phyloP scores from a whole-genome alignment of 2,329 filamentous ascomycete genomes.

The Escovopsis sp. region DNA sequence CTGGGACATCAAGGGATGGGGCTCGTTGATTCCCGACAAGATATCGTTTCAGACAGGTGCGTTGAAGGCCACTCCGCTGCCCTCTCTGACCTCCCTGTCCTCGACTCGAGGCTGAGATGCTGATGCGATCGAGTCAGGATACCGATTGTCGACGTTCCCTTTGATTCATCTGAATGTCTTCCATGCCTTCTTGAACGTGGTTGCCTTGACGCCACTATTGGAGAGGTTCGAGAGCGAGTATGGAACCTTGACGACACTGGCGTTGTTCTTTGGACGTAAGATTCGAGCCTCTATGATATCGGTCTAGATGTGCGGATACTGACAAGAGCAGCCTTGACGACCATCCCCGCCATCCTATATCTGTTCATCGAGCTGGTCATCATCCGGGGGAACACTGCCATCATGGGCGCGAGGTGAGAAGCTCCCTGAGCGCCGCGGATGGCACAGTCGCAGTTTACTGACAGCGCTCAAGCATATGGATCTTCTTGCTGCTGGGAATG shows the following conservation, averaged over 20 bases:
- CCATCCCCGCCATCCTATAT: conserved; percentile 71
- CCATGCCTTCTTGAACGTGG: conserved; percentile 64
- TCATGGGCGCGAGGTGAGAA: conserved; percentile 69
- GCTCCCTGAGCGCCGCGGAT: background rate
- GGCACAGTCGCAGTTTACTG: background rate
- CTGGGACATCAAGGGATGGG: conserved; percentile 65
- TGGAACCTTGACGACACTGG: conserved; percentile 75
- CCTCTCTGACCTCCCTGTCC: background rate
- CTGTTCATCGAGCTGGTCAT: conserved; percentile 62
- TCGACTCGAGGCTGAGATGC: background rate
- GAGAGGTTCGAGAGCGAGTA: conserved; percentile 89
- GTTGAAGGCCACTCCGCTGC: conserved; percentile 2
- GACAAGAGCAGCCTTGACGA: conserved; percentile 49
- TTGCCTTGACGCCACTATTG: conserved; percentile 73
- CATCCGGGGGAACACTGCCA: conserved; percentile 53
- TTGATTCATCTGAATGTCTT: conserved; percentile 71
- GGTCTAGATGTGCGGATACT: background rate
- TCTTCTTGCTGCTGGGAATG: conserved; percentile 72
- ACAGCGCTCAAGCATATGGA: conserved; percentile 57
- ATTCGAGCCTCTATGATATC: conserved; percentile 10
- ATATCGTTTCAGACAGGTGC: conserved; percentile 55
- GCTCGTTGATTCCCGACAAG: conserved; percentile 62
- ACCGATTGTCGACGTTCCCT: conserved; percentile 84
- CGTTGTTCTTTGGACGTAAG: conserved; percentile 84
- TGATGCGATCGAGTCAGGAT: conserved; percentile 42